Evolutionary conservation across 768 basidiomycete genomes (phyloP).

Genomic region (Podaxis sp.): DNA sequence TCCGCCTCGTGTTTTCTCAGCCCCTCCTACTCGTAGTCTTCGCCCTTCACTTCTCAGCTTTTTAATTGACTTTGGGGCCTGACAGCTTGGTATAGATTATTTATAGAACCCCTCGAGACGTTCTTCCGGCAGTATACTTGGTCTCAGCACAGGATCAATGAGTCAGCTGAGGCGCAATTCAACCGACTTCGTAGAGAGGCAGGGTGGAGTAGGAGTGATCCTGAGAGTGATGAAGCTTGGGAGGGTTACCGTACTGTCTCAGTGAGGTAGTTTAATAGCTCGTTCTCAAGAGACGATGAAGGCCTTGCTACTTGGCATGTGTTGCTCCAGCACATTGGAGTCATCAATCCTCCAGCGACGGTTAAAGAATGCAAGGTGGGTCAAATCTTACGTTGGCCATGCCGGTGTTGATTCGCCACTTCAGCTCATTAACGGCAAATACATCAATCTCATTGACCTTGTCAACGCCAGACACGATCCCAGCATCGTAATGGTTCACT

Average conservation of each 20-base stretch:
- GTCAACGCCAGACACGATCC: constrained; percentile 23
- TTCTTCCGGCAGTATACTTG: constrained; percentile 23
- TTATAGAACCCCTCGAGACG: constrained; percentile 11
- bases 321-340: constrained; percentile 26
- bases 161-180: constrained; percentile 27
- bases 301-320: constrained; percentile 29
- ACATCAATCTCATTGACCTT: constrained; percentile 43
- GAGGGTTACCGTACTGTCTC: constrained; percentile 28
- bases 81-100: background rate
- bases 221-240: constrained; percentile 16
- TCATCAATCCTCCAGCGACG: constrained; percentile 25
- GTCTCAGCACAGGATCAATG: constrained; percentile 23
- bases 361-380: constrained; percentile 26
- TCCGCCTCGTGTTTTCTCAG: no score
- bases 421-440: constrained; percentile 27
- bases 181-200: constrained; percentile 22
- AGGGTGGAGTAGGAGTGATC: constrained; percentile 17
- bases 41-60: no score
- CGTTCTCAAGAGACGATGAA: constrained; percentile 32
- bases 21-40: no score
- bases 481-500: constrained; percentile 17
- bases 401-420: background rate
- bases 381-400: background rate
- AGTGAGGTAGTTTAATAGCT: constrained; percentile 31
- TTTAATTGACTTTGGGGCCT: no score